Base-by-base conservation (phyloP, 2,329 filamentous ascomycete species). In the Penicillium sp. region DNA sequence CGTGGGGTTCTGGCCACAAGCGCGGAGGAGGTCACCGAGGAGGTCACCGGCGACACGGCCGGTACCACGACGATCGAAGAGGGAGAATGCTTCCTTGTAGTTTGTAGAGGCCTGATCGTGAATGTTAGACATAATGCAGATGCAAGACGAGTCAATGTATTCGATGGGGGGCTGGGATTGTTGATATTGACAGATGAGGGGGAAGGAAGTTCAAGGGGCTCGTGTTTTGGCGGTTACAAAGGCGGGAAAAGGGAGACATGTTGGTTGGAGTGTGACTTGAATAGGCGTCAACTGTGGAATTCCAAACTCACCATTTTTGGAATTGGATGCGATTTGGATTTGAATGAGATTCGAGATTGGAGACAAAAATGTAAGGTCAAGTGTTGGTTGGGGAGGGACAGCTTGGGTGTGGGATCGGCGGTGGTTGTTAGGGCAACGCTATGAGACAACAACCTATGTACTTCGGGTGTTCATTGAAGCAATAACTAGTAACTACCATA, bases 1-100 rank as follows among this genome's bases (percentile, higher is more conserved):
- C 9, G 93, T 99, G 37, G 93, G 93, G 77, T 99, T 99, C 79
- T 99, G 93, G 40, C 93, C 93, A 71, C 93, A 99, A 47, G 93
- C 93, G 69, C 93, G 88, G 60, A 99, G 84, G 53, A 99, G 82
- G 72, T 99, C 93, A 62, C 93, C 93, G 49, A 99, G 83, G 58
- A 86, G 87, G 60, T 92, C 87, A 71, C 91, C 79, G 34, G 87
- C 76, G 62, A 97, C 93, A 64, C 91, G 91, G 69, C 92, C 91
- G 70, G 89, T 95, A 70, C 93, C 93, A 73, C 93, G 92, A 85
- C 96, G 97, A 81, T 99, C 93, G 80, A 97, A 99, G 72, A 99
- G 88, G 66, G 91, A 91, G 77, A 99, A 99, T 63, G 93, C 93
- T 86, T 99, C 93, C 81, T 97, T 97, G 89, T 97, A 99, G 86